These are phyloP conservation scores for Elongisporangium prolatum DNA, from an alignment of 352 stramenopile species.

Conservation along the genomic window DNA sequence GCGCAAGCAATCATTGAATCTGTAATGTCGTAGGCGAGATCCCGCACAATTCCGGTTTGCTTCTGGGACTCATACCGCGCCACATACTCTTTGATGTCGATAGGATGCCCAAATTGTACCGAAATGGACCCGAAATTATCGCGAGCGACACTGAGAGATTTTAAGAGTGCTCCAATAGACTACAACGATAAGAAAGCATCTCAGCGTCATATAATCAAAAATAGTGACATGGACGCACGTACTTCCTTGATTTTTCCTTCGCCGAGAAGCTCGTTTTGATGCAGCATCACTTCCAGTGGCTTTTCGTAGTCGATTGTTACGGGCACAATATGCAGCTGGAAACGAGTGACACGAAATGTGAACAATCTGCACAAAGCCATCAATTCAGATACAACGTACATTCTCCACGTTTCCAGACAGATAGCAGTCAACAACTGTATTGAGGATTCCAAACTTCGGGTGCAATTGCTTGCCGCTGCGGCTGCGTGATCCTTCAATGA, in stretches of 20 bases:
- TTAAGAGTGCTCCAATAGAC: conserved; percentile 62
- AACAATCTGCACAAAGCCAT: conserved; percentile 1
- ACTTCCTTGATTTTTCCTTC: conserved; percentile 80
- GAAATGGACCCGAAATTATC: conserved; percentile 83
- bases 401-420: conserved; percentile 68
- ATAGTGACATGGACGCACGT: conserved; percentile 1
- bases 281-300: conserved; percentile 71
- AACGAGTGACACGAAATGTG: conserved; percentile 2
- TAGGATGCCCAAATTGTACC: conserved; percentile 65
- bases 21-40: conserved; percentile 73
- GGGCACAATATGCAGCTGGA: conserved; percentile 69
- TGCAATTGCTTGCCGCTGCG: conserved; percentile 79
- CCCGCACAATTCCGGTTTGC: conserved; percentile 31
- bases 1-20: conserved; percentile 60
- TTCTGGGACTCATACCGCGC: conserved; percentile 18
- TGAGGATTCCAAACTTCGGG: conserved; percentile 78
- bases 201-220: not conserved
- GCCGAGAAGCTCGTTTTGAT: conserved; percentile 77
- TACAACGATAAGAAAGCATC: conserved; percentile 10
- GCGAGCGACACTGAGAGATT: conserved; percentile 59
- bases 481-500: conserved; percentile 81
- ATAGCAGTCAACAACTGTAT: conserved; percentile 67
- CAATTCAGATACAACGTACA: conserved; percentile 25
- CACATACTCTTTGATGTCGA: conserved; percentile 60
- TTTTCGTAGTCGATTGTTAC: conserved; percentile 88